Base-by-base conservation (phyloP, 768 basidiomycete species). In the Tricholoma hemisulphureum region DNA sequence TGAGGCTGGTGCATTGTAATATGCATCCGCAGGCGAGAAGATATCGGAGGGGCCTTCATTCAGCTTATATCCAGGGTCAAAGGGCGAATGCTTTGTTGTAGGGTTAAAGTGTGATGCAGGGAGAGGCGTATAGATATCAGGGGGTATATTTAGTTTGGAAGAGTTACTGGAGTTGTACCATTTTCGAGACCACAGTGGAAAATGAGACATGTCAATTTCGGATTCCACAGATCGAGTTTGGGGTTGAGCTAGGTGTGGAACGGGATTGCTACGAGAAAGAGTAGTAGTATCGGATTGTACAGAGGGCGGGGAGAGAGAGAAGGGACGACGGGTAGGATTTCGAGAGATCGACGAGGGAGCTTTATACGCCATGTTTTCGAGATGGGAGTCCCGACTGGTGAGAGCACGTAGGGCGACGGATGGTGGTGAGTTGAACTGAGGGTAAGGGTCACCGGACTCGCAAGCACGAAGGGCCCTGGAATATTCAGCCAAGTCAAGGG, bases 401-500 rank as follows among this genome's bases (percentile, higher is more conserved):
- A 70, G 56, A 23, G 62, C 51, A 20, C 65, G 69, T 51, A 69
- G 67, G 7, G 70, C 65, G 16, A 70, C 66, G 8, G 71, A 71
- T 20, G 73, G 73, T 39, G 66, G 62, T 4, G 63, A 32, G 5
- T 37, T 68, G 51, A 71, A 70, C 10, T 70, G 57, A 11, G 73
- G 74, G 58, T 73, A 74, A 26, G 68, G 71, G 62, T 74, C 72
- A 49, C 70, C 62, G 46, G 66, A 61, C 64, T 71, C 71, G 58
- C 76, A 69, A 31, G 71, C 53, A 37, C 75, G 71, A 21, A 87
- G 75, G 18, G 82, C 83, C 58, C 68, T 72, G 6, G 86, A 77
- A 70, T 88, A 90, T 68, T 88, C 88, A 29, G 87, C 87, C 21
- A 90, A 77, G 71, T 90, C 88, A 55, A 88, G 78, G 2, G 87